Evolutionary conservation across 2,329 filamentous ascomycete genomes (phyloP).

Genomic region (Claviceps cyperi): DNA sequence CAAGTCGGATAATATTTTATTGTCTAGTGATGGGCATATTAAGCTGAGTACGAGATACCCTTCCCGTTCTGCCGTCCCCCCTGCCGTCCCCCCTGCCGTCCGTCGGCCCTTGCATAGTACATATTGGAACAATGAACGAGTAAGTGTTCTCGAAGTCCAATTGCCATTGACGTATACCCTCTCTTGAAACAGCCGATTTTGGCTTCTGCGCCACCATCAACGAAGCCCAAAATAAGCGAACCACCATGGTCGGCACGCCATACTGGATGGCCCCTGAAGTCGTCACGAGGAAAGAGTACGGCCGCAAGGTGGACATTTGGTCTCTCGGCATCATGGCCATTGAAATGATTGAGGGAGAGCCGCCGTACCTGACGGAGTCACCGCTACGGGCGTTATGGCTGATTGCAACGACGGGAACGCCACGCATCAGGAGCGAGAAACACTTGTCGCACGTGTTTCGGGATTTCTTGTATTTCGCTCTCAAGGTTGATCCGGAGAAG

Average conservation of each 20-base stretch:
- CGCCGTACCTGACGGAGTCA: constrained; percentile 89
- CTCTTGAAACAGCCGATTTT: constrained; percentile 61
- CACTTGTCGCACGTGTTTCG: constrained; percentile 68
- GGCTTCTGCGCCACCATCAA: constrained; percentile 98
- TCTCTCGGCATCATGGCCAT: constrained; percentile 98
- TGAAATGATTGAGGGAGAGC: constrained; percentile 98
- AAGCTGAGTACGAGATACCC: constrained; percentile 63
- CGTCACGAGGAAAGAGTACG: constrained; percentile 93
- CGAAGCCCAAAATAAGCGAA: constrained; percentile 90
- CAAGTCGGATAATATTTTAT: constrained; percentile 94
- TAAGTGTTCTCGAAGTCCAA: neutral
- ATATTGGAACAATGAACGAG: neutral
- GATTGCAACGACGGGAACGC: constrained; percentile 94
- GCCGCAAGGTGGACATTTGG: constrained; percentile 97
- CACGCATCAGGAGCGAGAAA: constrained; percentile 84
- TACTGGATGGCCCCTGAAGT: constrained; percentile 99
- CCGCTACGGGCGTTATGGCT: constrained; percentile 85
- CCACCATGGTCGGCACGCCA: constrained; percentile 96
- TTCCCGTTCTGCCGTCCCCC: neutral
- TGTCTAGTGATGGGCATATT: constrained; percentile 89
- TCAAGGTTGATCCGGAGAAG: constrained; percentile 96
- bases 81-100: neutral
- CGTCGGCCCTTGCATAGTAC: no score
- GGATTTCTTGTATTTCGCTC: constrained; percentile 82
- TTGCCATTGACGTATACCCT: constrained; percentile 11